Percentiles rank a stretch among this genome's conserved stretches.
phyloP scores from a whole-genome alignment of 805 yeast species.

The Millerago galiae region DNA sequence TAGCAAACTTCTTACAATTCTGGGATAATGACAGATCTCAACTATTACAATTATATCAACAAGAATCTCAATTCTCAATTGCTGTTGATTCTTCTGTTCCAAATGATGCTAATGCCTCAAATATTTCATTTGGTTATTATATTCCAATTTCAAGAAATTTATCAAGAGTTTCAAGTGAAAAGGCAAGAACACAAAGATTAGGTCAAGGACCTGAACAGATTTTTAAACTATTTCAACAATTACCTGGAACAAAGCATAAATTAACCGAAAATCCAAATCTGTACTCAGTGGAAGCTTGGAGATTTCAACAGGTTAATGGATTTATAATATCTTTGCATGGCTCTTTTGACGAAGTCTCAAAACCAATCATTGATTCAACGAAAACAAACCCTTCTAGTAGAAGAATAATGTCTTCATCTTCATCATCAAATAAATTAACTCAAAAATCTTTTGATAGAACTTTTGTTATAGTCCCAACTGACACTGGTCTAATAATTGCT shows the following conservation, averaged over 20 bases:
- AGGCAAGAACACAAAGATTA: conserved; percentile 51
- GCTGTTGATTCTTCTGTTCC: conserved; percentile 74
- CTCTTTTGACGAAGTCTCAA: conserved; percentile 61
- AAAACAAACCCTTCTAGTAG: conserved; percentile 10
- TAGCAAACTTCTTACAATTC: conserved; percentile 63
- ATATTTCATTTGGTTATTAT: conserved; percentile 57
- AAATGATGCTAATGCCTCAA: conserved; percentile 27
- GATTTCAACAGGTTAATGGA: conserved; percentile 67
- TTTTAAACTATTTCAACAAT: conserved; percentile 46
- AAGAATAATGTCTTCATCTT: neutral
- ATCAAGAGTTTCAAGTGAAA: conserved; percentile 48
- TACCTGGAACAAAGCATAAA: conserved; percentile 79
- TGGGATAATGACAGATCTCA: conserved; percentile 81
- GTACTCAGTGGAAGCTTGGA: conserved; percentile 74
- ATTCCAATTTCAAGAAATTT: conserved; percentile 72
- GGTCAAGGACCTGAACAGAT: conserved; percentile 67
- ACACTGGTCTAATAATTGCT: conserved; percentile 73
- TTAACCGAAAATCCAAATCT: conserved; percentile 53
- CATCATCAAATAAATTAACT: conserved; percentile 29
- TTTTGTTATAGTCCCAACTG: conserved; percentile 67
- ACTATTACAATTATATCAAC: conserved; percentile 67
- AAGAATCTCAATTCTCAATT: conserved; percentile 77
- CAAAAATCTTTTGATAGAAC: conserved; percentile 82
- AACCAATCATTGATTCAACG: conserved; percentile 37
- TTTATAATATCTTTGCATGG: conserved; percentile 82